Evolutionary conservation across 176 grass and related monocot species (phyloP).

Genomic region (Aegilops longissima): DNA sequence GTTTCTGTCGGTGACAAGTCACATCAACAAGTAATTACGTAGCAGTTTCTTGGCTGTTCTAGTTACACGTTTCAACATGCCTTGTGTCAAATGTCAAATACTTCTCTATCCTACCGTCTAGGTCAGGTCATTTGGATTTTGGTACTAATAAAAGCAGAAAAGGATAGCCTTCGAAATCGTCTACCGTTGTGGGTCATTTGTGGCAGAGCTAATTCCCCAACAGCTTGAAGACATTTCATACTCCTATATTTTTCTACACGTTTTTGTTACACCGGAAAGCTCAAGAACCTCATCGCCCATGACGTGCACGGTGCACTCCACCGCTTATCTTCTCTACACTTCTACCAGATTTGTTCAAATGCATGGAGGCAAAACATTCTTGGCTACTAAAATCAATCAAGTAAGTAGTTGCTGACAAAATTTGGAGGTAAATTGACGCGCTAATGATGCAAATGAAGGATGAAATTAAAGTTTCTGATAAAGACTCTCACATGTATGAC

Average conservation of each 20-base stretch:
- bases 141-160: not conserved
- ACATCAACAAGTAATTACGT: not conserved
- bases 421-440: too few species aligned
- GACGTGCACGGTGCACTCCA: not conserved
- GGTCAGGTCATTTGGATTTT: not conserved
- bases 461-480: not conserved
- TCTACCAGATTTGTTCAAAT: not conserved
- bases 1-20: not conserved
- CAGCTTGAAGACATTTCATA: not conserved
- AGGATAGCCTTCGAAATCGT: not conserved
- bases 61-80: too few species aligned
- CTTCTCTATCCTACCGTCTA: not conserved
- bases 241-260: too few species aligned
- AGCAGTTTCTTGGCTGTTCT: not conserved
- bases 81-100: not conserved
- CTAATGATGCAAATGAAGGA: not conserved
- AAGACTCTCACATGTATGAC: conserved; percentile 84
- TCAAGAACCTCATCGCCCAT: not conserved
- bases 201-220: not conserved
- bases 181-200: not conserved
- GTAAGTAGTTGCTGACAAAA: not conserved
- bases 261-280: too few species aligned
- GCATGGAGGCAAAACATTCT: not conserved
- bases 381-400: not conserved
- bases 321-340: not conserved